These are phyloP conservation scores for Pseudonectria foliicola DNA, from an alignment of 2,329 filamentous ascomycete species.

Conservation along the genomic window DNA sequence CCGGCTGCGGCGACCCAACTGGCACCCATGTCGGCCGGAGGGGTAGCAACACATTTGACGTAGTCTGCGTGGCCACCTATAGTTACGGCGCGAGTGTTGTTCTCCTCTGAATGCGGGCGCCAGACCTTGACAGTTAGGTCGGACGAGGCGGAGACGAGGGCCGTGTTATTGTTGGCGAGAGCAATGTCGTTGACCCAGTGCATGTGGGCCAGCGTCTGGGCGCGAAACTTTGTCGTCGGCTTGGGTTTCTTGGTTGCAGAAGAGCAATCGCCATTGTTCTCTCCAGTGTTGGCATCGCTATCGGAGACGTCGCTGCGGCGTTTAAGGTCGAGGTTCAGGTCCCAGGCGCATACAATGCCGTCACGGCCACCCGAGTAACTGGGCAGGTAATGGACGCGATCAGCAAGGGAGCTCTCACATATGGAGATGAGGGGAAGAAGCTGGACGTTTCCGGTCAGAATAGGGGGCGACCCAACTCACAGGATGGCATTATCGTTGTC, in stretches of 20 bases:
- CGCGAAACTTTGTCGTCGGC: constrained; percentile 50
- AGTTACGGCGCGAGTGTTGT: constrained; percentile 49
- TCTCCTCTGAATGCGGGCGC: constrained; percentile 62
- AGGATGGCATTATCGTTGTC: constrained; percentile 77
- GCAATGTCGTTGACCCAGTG: constrained; percentile 95
- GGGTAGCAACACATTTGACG: constrained; percentile 85
- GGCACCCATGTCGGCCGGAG: constrained; percentile 49
- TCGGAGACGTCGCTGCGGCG: constrained; percentile 19
- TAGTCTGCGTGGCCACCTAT: constrained; percentile 95
- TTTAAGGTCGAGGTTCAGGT: constrained; percentile 66
- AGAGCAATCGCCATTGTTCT: constrained; percentile 20
- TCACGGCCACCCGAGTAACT: constrained; percentile 96
- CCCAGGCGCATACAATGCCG: constrained; percentile 93
- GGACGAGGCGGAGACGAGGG: constrained; percentile 84
- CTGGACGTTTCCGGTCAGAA: too few relatives aligned
- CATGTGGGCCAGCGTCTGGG: constrained; percentile 69
- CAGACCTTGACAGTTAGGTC: constrained; percentile 90
- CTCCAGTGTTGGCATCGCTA: constrained; percentile 22
- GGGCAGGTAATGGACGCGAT: constrained; percentile 8
- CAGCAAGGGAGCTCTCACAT: constrained; percentile 8
- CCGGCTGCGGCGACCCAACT: constrained; percentile 93
- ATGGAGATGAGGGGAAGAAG: too few relatives aligned
- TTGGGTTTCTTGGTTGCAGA: constrained; percentile 25
- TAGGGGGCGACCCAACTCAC: constrained; percentile 44
- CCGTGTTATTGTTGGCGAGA: constrained; percentile 68